Base-by-base conservation (phyloP, 176 grass and related monocot species). In the Triticum aestivum region DNA sequence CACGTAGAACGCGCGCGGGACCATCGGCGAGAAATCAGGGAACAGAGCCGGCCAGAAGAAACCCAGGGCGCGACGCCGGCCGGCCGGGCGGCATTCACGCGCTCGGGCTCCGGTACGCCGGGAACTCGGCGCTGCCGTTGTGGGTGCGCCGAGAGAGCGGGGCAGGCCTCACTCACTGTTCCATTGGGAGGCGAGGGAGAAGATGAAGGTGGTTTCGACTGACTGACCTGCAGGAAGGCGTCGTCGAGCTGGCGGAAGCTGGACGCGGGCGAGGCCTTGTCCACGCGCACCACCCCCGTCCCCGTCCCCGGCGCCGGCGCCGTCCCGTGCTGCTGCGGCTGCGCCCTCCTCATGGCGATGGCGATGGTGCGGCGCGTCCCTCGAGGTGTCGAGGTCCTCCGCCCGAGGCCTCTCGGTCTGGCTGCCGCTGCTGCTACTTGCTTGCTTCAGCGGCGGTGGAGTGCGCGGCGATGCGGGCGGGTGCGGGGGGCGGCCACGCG, bases 221-320 rank as follows among this genome's bases (percentile, higher is more conserved):
- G 34, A 9, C 68, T 74, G 66, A 97, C 95, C 92, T 97, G 95
- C 51, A 98, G 89, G 87, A 95, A 98, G 82, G 86, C 95, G 82
- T 95, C 93, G 65, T 98, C 95, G 86, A 95, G 95, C 89, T 98
- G 89, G 81, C 95, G 93, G 89, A 98, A 98, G 83, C 83, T 90
- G 83, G 93, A 92, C 26, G 86, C 91, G 24, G 89, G 91, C 65
- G 95, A 95, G 20, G 89, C 87, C 81, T 88, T 52, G 66, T 88
- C 90, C 63, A 97, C 89, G 69, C 67, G 82, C 85, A 98, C 89
- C 87, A 69, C 88, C 44, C 38, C 65, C 72, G 84, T 69, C 15
- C 58, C 78, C 65, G 56, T 83, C 44, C 38, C 65, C 77, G 84
- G 78, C 15, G 59, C 78, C 84, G 13, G 7, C 67, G 8, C 1